Evolutionary conservation across 1,139 yeast species (phyloP).

Genomic region (Magnusiomyces fungicola): DNA sequence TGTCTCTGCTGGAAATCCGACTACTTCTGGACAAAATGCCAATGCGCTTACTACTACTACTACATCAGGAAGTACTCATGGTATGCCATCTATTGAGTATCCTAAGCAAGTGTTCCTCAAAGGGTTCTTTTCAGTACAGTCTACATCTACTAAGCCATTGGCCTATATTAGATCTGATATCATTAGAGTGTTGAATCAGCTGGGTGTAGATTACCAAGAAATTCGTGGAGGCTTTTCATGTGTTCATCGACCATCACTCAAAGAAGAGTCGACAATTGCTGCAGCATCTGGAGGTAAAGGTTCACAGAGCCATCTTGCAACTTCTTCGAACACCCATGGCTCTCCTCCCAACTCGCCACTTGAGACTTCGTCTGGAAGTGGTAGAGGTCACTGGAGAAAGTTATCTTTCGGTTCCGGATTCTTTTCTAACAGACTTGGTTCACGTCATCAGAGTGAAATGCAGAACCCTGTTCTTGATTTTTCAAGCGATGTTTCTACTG

Average conservation of each 20-base stretch:
- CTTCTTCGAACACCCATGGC: not conserved
- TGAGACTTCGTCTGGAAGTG: not conserved
- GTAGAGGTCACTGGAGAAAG: slow-evolving; percentile 31
- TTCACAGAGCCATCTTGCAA: not conserved
- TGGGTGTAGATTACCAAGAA: slow-evolving; percentile 80
- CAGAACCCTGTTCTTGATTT: slow-evolving; percentile 24
- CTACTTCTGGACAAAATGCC: not conserved
- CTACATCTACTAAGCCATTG: slow-evolving; percentile 88
- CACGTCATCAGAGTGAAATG: slow-evolving; percentile 22
- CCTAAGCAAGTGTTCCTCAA: slow-evolving; percentile 88
- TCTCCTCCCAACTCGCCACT: slow-evolving; percentile 12
- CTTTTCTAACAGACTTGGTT: slow-evolving; percentile 18
- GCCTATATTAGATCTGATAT: slow-evolving; percentile 84
- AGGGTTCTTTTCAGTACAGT: slow-evolving; percentile 92
- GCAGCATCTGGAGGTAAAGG: not conserved
- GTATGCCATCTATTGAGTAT: slow-evolving; percentile 91
- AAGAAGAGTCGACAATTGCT: not conserved
- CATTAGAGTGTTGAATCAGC: slow-evolving; percentile 64
- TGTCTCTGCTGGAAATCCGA: slow-evolving; percentile 7
- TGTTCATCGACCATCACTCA: slow-evolving; percentile 48
- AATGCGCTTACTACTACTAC: slow-evolving; percentile 4
- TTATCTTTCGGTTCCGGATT: slow-evolving; percentile 31
- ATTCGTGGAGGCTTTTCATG: slow-evolving; percentile 94
- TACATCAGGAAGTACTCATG: slow-evolving; percentile 38
- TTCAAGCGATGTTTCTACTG: slow-evolving; percentile 29